These are phyloP conservation scores for Scheffersomyces stambukii DNA, from an alignment of 1,139 yeast genomes.

Conservation along the genomic window DNA sequence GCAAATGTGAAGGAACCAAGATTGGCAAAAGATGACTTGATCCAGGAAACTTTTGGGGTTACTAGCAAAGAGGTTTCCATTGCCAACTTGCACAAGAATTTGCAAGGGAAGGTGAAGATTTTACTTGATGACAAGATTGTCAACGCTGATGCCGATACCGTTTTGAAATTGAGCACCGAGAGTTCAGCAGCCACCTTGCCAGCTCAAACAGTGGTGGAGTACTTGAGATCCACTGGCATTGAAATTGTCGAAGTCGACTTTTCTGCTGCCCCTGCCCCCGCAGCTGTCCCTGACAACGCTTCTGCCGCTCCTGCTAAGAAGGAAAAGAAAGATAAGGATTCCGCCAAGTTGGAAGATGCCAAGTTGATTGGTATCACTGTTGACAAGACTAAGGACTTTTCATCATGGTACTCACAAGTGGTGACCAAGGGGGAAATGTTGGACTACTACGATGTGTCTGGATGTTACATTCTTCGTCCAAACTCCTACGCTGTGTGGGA, in stretches of 20 bases:
- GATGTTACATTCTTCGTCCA: conserved; percentile 97
- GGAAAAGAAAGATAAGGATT: conserved; percentile 33
- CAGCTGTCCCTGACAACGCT: conserved; percentile 31
- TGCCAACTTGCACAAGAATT: conserved; percentile 51
- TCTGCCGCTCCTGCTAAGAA: conserved; percentile 23
- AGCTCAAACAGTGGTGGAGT: conserved; percentile 49
- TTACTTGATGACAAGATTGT: conserved; percentile 58
- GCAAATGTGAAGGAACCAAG: conserved; percentile 83
- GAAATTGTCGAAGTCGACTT: conserved; percentile 60
- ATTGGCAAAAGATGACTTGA: conserved; percentile 78
- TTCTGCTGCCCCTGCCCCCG: conserved; percentile 38
- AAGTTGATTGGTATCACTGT: conserved; percentile 95
- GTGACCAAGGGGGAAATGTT: conserved; percentile 96
- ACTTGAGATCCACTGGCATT: conserved; percentile 54
- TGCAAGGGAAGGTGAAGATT: conserved; percentile 62
- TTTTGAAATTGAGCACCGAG: conserved; percentile 58
- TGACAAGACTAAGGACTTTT: conserved; percentile 86
- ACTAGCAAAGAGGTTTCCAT: conserved; percentile 65
- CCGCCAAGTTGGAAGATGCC: conserved; percentile 75
- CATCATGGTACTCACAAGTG: conserved; percentile 97
- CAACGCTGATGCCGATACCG: conserved; percentile 31
- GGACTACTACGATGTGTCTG: conserved; percentile 97
- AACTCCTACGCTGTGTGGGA: conserved; percentile 96
- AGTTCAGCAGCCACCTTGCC: conserved; percentile 54
- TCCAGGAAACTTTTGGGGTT: conserved; percentile 59